Evolutionary conservation across 1,284 basidiomycete species (phyloP).

Genomic region (Cutaneotrichosporon arboriforme): DNA sequence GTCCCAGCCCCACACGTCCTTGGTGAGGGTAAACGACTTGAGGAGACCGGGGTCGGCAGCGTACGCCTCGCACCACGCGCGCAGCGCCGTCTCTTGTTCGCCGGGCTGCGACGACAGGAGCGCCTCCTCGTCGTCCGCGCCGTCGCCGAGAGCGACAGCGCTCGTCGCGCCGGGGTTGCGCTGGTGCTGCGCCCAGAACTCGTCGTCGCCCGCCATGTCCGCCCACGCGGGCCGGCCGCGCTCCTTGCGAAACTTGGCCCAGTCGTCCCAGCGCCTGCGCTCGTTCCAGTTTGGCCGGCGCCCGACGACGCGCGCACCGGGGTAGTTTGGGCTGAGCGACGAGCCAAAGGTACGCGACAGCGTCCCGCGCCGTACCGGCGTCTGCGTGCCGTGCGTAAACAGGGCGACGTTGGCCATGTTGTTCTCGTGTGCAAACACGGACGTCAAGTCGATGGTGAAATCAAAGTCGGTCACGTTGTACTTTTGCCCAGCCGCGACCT

Average conservation of each 20-base stretch:
- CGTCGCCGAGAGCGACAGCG: background rate
- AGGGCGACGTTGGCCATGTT: conserved; percentile 32
- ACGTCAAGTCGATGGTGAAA: conserved; percentile 36
- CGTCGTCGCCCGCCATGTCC: conserved; percentile 10
- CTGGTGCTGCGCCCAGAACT: conserved; percentile 4
- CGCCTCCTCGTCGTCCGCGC: conserved; percentile 13
- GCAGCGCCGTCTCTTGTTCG: conserved; percentile 33
- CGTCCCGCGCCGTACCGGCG: conserved; percentile 18
- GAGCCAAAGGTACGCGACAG: background rate
- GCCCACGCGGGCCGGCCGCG: conserved; percentile 10
- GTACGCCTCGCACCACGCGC: conserved; percentile 67
- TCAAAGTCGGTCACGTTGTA: conserved; percentile 37
- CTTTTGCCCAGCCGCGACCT: conserved; percentile 23
- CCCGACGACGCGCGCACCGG: background rate
- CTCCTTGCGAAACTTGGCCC: conserved; percentile 3
- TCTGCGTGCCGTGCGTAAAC: conserved; percentile 11
- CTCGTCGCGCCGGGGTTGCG: background rate
- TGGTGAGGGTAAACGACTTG: conserved; percentile 62
- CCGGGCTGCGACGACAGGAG: conserved; percentile 3
- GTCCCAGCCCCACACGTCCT: conserved; percentile 68
- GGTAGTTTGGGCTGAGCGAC: background rate
- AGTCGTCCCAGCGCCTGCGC: conserved; percentile 4
- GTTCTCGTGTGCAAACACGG: conserved; percentile 25
- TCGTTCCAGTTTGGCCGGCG: background rate
- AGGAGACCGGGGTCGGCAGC: conserved; percentile 57